phyloP scores from a whole-genome alignment of 148 eudicot genomes.

The Nyssa sinensis region DNA sequence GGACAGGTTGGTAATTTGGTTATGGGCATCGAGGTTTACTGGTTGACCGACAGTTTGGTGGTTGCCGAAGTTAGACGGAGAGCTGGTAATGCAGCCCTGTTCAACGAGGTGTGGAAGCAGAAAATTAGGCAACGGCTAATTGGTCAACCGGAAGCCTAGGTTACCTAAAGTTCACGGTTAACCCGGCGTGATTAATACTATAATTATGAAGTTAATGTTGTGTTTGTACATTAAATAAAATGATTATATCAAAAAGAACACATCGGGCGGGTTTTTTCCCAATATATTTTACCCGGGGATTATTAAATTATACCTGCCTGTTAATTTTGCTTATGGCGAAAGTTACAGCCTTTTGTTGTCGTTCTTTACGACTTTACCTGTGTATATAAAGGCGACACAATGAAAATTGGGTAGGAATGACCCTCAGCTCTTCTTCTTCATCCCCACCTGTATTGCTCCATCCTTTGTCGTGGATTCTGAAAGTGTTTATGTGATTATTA shows the following conservation, averaged over 20 bases:
- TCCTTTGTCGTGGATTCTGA: too few species aligned
- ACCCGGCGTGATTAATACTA: background rate
- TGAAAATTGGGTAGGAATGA: too few species aligned
- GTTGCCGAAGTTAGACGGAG: constrained; percentile 37
- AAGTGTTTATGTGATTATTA: too few species aligned
- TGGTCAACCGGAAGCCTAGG: background rate
- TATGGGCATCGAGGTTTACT: constrained; percentile 33
- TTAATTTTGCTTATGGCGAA: too few species aligned
- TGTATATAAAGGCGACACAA: too few species aligned
- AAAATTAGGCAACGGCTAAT: constrained; percentile 31
- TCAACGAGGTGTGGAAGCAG: constrained; percentile 30
- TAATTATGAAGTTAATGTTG: background rate
- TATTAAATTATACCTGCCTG: background rate
- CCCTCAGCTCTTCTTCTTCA: too few species aligned
- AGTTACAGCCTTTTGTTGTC: too few species aligned
- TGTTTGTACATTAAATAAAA: background rate
- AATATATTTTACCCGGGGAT: background rate
- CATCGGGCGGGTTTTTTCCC: background rate
- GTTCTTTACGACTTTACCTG: too few species aligned
- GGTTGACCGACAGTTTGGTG: constrained; percentile 39
- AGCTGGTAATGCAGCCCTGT: constrained; percentile 24
- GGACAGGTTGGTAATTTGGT: constrained; percentile 36
- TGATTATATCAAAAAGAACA: background rate
- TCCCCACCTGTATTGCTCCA: too few species aligned
- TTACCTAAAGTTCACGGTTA: background rate